These are phyloP conservation scores for Globisporangium acanthophoron DNA, from an alignment of 352 stramenopile genomes.

Conservation along the genomic window DNA sequence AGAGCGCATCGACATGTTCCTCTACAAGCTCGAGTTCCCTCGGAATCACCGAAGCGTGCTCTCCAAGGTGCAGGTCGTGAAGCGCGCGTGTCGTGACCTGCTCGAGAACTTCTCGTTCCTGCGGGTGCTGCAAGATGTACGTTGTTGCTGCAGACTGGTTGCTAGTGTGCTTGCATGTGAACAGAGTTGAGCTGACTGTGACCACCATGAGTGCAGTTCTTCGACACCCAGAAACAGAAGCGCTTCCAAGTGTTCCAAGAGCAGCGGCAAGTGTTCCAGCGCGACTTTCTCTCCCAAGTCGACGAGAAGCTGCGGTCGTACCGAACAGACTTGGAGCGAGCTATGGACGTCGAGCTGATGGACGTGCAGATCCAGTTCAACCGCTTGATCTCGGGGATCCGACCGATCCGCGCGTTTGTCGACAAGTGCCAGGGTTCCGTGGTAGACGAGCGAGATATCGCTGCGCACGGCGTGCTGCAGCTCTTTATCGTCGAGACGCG, in stretches of 20 bases:
- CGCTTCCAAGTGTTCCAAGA: conserved; percentile 31
- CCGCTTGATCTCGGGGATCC: conserved; percentile 38
- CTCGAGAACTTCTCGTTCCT: conserved; percentile 69
- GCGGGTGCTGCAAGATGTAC: conserved; percentile 39
- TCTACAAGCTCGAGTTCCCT: conserved; percentile 72
- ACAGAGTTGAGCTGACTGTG: background rate
- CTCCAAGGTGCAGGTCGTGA: conserved; percentile 44
- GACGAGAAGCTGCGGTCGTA: conserved; percentile 60
- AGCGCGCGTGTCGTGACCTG: conserved; percentile 57
- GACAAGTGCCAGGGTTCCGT: conserved; percentile 12
- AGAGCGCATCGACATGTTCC: conserved; percentile 63
- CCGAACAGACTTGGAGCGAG: conserved; percentile 48
- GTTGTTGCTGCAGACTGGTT: background rate
- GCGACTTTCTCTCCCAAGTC: conserved; percentile 24
- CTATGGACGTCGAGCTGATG: conserved; percentile 41
- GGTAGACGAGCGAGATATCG: conserved; percentile 25
- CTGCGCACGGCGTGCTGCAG: conserved; percentile 39
- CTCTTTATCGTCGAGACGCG: conserved; percentile 43
- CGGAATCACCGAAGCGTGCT: conserved; percentile 36
- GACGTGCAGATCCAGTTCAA: conserved; percentile 67
- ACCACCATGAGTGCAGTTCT: conserved; percentile 28
- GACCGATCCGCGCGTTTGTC: conserved; percentile 40
- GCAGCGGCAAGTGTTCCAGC: conserved; percentile 26
- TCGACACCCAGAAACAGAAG: conserved; percentile 23
- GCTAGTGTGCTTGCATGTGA: background rate